A percentile compares a stretch with the other conserved stretches of the same genome.
Evolutionary conservation across 805 yeast species (phyloP).

Genomic region (Candida maltosa): DNA sequence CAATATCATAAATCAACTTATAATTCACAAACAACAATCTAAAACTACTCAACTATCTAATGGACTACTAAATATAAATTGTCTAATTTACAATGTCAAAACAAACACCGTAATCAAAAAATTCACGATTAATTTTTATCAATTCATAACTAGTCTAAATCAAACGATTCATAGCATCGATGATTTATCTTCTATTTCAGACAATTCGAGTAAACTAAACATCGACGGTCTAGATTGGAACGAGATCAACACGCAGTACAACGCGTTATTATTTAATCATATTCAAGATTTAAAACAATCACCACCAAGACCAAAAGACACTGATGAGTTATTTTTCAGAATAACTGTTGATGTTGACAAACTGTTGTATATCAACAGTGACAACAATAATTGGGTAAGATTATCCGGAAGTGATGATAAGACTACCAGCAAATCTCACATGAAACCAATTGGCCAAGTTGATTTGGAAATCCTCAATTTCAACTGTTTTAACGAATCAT

Average conservation of each 20-base stretch:
- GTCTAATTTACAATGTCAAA: slow-evolving; percentile 35
- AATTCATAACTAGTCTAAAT: slow-evolving; percentile 21
- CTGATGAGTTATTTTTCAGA: slow-evolving; percentile 13
- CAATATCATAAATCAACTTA: slow-evolving; percentile 17
- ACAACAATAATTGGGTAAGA: slow-evolving; percentile 21
- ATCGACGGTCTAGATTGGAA: slow-evolving; percentile 28
- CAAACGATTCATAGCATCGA: slow-evolving; percentile 5
- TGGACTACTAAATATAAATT: slow-evolving; percentile 28
- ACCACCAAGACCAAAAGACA: slow-evolving; percentile 1
- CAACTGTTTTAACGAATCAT: slow-evolving; percentile 29
- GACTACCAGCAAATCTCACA: neutral
- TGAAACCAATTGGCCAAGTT: slow-evolving; percentile 21
- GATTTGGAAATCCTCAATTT: slow-evolving; percentile 25
- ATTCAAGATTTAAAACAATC: slow-evolving; percentile 25
- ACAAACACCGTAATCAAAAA: slow-evolving; percentile 30
- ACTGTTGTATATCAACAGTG: slow-evolving; percentile 13
- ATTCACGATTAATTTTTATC: slow-evolving; percentile 34
- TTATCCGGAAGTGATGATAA: slow-evolving; percentile 4
- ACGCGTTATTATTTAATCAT: slow-evolving; percentile 27
- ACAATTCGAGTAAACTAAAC: slow-evolving; percentile 16
- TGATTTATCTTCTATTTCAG: slow-evolving; percentile 12
- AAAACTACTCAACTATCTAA: too few species aligned
- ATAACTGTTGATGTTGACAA: slow-evolving; percentile 23
- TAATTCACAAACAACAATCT: slow-evolving; percentile 6
- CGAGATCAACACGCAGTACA: slow-evolving; percentile 29